A percentile compares a stretch with the other conserved stretches of the same genome.
phyloP scores from a whole-genome alignment of 768 basidiomycete genomes.

The Ephemerocybe angulata region DNA sequence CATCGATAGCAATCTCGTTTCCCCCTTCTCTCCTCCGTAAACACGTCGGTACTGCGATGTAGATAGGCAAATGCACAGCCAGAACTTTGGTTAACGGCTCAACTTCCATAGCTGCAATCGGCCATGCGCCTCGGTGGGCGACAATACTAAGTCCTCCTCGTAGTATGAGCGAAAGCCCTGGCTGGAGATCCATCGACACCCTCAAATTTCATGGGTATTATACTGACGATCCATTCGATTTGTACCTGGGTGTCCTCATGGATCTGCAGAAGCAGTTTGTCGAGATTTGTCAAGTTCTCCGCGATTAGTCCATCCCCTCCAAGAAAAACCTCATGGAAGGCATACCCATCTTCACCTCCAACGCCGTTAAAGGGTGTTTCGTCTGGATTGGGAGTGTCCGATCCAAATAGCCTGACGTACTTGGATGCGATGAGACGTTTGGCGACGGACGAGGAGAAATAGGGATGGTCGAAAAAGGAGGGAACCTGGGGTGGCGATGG shows the following conservation, averaged over 20 bases:
- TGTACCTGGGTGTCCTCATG: constrained; percentile 17
- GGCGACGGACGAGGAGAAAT: constrained; percentile 31
- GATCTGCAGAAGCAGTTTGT: constrained; percentile 25
- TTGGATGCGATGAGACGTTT: background rate
- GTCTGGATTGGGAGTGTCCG: constrained; percentile 68
- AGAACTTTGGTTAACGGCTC: background rate
- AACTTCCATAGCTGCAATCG: background rate
- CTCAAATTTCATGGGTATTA: constrained; percentile 57
- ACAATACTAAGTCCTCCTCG: background rate
- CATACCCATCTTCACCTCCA: constrained; percentile 39
- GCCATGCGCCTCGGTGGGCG: no score
- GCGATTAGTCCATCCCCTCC: constrained; percentile 61
- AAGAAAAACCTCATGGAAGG: constrained; percentile 58
- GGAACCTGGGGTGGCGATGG: constrained; percentile 20
- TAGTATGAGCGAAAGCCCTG: constrained; percentile 59
- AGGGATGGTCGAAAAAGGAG: constrained; percentile 62
- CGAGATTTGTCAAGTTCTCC: constrained; percentile 64
- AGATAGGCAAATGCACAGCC: no score
- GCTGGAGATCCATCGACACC: constrained; percentile 67
- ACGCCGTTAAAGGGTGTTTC: constrained; percentile 43
- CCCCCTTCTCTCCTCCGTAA: no score
- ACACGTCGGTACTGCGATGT: no score
- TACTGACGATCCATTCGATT: constrained; percentile 41
- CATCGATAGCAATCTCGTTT: no score
- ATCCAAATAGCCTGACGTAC: constrained; percentile 34